Evolutionary conservation across 2,329 filamentous ascomycete species (phyloP).

Genomic region (Neophaeococcomyces aloes): DNA sequence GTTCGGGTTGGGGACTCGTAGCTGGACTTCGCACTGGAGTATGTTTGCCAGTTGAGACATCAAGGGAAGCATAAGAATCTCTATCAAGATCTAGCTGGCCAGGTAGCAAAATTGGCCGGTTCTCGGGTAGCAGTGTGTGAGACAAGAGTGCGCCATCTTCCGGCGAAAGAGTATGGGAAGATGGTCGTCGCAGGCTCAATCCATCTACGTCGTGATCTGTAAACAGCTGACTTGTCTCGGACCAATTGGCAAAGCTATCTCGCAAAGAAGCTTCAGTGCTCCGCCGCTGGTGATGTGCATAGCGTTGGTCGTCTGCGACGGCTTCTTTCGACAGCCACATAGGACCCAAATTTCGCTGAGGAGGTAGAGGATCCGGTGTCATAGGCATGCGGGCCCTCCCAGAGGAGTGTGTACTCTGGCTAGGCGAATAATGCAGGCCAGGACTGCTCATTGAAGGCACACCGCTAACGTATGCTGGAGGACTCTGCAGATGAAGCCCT

Average conservation of each 20-base stretch:
- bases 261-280: not conserved
- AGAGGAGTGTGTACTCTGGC: slow-evolving; percentile 17
- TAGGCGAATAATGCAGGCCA: slow-evolving; percentile 16
- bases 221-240: not conserved
- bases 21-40: not conserved
- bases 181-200: slow-evolving; percentile 14
- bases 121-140: slow-evolving; percentile 7
- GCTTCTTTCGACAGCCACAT: not conserved
- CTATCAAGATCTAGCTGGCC: slow-evolving; percentile 7
- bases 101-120: not conserved
- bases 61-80: slow-evolving; percentile 3
- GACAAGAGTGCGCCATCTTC: slow-evolving; percentile 18
- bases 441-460: slow-evolving; percentile 4
- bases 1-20: not conserved
- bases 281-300: not conserved
- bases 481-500: not conserved
- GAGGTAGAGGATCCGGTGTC: not conserved
- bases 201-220: slow-evolving; percentile 9
- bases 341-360: not conserved
- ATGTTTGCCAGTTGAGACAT: slow-evolving; percentile 7
- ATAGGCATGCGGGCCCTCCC: not conserved
- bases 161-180: slow-evolving; percentile 15
- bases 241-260: slow-evolving; percentile 1
- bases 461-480: not conserved
- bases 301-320: not conserved